These are phyloP conservation scores for Microbotryomycetes sp. DNA, from an alignment of 1,284 basidiomycete genomes.

Conservation along the genomic window DNA sequence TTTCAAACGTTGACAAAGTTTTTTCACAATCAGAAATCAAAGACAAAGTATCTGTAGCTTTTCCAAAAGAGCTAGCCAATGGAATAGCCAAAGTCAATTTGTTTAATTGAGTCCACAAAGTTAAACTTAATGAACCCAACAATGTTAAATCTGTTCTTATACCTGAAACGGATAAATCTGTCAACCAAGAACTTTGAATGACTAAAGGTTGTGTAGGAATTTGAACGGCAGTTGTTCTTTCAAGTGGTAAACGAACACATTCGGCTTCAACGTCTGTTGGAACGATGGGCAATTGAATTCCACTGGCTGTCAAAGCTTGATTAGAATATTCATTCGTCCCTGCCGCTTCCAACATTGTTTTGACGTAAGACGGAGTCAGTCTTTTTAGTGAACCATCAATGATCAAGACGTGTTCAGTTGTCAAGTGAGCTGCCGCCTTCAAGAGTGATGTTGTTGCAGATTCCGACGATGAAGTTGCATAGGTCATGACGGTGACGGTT, in stretches of 20 bases:
- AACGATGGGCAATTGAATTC: constrained; percentile 9
- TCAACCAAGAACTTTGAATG: constrained; percentile 20
- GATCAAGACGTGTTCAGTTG: constrained; percentile 11
- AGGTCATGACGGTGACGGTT: background rate
- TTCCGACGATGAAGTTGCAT: background rate
- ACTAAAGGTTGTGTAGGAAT: constrained; percentile 25
- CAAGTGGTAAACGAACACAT: background rate
- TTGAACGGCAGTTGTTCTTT: constrained; percentile 1
- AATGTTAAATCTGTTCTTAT: constrained; percentile 8
- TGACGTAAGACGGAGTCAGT: constrained; percentile 8
- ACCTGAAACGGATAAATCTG: constrained; percentile 20
- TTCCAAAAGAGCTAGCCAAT: background rate
- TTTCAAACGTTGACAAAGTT: background rate
- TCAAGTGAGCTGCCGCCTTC: background rate
- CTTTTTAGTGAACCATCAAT: constrained; percentile 18
- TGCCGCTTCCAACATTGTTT: constrained; percentile 19
- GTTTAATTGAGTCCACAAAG: constrained; percentile 21
- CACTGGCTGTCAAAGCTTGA: constrained; percentile 18
- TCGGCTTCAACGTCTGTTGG: background rate
- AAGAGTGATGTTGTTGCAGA: constrained; percentile 12
- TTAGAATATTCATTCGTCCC: constrained; percentile 20
- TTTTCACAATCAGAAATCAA: background rate
- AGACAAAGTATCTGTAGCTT: background rate
- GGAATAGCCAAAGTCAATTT: constrained; percentile 22
- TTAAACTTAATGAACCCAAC: constrained; percentile 13